phyloP scores from a whole-genome alignment of 2,329 filamentous ascomycete species.

The Basipetospora chlamydospora region DNA sequence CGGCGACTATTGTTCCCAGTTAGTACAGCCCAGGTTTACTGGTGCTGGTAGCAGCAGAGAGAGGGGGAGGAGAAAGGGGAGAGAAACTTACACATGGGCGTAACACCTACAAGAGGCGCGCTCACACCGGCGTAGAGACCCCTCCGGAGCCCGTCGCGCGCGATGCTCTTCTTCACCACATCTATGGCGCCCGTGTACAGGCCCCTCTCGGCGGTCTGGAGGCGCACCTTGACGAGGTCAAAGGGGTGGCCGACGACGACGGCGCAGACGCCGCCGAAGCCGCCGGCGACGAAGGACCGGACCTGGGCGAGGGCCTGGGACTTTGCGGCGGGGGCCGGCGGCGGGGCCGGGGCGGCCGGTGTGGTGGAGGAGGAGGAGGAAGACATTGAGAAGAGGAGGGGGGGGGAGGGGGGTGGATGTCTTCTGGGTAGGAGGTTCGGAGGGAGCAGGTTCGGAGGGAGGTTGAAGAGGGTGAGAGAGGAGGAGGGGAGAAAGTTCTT shows the following conservation, averaged over 20 bases:
- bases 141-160: slow-evolving; percentile 63
- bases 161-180: slow-evolving; percentile 78
- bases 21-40: neutral
- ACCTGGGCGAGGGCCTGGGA: slow-evolving; percentile 36
- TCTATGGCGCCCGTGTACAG: slow-evolving; percentile 85
- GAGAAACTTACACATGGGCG: slow-evolving; percentile 80
- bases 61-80: neutral
- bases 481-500: neutral
- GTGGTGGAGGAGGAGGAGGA: neutral
- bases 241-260: slow-evolving; percentile 94
- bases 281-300: slow-evolving; percentile 75
- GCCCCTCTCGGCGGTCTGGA: slow-evolving; percentile 90
- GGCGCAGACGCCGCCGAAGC: slow-evolving; percentile 85
- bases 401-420: neutral
- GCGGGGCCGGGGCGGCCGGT: neutral
- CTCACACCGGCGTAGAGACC: slow-evolving; percentile 95
- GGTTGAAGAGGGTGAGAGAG: neutral
- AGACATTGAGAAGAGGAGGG: neutral
- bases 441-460: neutral
- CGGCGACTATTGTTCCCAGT: slow-evolving; percentile 36
- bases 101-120: slow-evolving; percentile 87
- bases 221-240: slow-evolving; percentile 90
- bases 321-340: slow-evolving; percentile 2
- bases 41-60: neutral
- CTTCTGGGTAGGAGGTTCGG: too few relatives aligned